Conservation (phyloP, 306 rosid genomes). For the Gleditsia sinensis region DNA sequence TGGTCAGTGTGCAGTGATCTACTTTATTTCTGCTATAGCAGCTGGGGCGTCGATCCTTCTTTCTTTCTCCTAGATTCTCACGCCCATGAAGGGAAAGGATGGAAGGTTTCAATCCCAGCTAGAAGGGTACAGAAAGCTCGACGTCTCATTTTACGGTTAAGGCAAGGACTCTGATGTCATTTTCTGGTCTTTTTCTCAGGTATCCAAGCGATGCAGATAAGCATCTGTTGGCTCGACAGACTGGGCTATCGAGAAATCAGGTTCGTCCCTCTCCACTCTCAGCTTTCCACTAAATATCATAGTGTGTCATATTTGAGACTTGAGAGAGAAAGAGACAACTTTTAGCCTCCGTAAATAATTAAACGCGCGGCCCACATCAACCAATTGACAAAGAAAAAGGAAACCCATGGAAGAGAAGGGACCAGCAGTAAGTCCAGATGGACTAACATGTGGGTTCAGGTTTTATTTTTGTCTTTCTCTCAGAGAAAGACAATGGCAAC, state of each 20-base stretch:
- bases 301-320: background rate
- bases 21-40: conserved; percentile 44
- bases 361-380: conserved; percentile 35
- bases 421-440: conserved; percentile 58
- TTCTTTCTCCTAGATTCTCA: conserved; percentile 64
- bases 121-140: conserved; percentile 44
- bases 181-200: conserved; percentile 91
- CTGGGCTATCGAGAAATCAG: conserved; percentile 93
- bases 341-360: conserved; percentile 3
- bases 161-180: conserved; percentile 69
- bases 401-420: conserved; percentile 34
- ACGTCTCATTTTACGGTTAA: conserved; percentile 47
- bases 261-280: conserved; percentile 42
- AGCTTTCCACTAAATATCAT: conserved; percentile 22
- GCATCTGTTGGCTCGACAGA: conserved; percentile 91
- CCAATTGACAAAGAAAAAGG: conserved; percentile 16
- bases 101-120: conserved; percentile 38
- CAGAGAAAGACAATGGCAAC: no score
- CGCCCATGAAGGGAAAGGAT: conserved; percentile 62
- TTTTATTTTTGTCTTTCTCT: conserved; percentile 42
- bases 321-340: conserved; percentile 17
- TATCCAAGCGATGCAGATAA: conserved; percentile 98
- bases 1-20: conserved; percentile 45
- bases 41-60: conserved; percentile 47
- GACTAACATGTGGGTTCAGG: conserved; percentile 47